These are phyloP conservation scores for Arthroderma sp. DNA, from an alignment of 2,329 filamentous ascomycete species.

Conservation along the genomic window DNA sequence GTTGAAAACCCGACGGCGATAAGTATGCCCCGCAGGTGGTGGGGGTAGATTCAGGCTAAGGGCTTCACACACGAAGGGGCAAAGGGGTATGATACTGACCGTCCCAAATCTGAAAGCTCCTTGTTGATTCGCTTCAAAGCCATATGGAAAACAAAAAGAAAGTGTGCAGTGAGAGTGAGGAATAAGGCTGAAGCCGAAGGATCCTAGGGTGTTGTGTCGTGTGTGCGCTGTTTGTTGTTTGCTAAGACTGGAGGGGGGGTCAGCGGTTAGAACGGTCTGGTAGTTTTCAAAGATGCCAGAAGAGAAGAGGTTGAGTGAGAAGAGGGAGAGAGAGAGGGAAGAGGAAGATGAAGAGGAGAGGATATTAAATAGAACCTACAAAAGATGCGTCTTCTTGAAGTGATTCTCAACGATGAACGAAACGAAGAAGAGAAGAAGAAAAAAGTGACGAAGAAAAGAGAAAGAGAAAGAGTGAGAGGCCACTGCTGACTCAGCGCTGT, in stretches of 20 bases:
- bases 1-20: background rate
- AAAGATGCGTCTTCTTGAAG: too few relatives aligned
- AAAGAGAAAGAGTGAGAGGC: slow-evolving; percentile 10
- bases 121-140: slow-evolving; percentile 42
- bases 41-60: slow-evolving; percentile 5
- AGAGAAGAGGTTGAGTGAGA: slow-evolving; percentile 19
- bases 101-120: slow-evolving; percentile 40
- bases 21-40: slow-evolving; percentile 8
- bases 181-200: slow-evolving; percentile 1
- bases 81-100: slow-evolving; percentile 25
- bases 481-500: too few relatives aligned
- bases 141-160: slow-evolving; percentile 22
- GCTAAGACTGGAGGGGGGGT: too few relatives aligned
- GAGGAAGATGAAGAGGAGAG: too few relatives aligned
- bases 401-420: too few relatives aligned
- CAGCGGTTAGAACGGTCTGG: too few relatives aligned
- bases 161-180: slow-evolving; percentile 9
- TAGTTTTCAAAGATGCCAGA: slow-evolving; percentile 4
- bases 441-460: too few relatives aligned
- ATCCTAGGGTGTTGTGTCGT: too few relatives aligned
- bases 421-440: too few relatives aligned
- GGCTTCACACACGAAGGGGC: slow-evolving; percentile 3
- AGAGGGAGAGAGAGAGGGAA: slow-evolving; percentile 13
- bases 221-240: too few relatives aligned
- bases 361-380: too few relatives aligned